Percentiles rank a stretch among this genome's conserved stretches.
Evolutionary conservation across 2,329 filamentous ascomycete genomes (phyloP).

Genomic region (Gaeumannomyces sp.): DNA sequence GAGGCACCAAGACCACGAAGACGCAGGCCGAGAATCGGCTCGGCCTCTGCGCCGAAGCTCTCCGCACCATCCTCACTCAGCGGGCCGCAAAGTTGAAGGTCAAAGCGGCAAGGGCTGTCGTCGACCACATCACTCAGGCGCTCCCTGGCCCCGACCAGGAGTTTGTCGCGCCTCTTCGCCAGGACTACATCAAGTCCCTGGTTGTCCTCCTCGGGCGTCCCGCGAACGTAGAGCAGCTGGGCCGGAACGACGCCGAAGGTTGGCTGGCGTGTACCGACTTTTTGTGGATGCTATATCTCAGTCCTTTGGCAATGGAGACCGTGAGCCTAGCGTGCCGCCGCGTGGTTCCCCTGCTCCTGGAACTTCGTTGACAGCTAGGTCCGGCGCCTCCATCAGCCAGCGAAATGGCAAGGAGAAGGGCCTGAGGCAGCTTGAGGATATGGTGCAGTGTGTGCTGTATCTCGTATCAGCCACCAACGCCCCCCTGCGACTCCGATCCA

Average conservation of each 20-base stretch:
- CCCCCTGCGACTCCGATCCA: constrained; percentile 51
- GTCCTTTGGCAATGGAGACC: constrained; percentile 38
- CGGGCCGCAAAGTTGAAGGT: constrained; percentile 61
- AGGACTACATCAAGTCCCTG: constrained; percentile 75
- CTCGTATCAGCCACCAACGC: constrained; percentile 62
- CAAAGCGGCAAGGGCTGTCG: constrained; percentile 71
- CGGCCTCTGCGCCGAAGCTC: constrained; percentile 59
- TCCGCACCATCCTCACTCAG: constrained; percentile 66
- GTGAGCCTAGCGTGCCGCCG: constrained; percentile 22
- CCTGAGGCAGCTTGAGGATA: constrained; percentile 34
- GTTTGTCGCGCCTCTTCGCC: constrained; percentile 62
- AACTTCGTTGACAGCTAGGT: constrained; percentile 25
- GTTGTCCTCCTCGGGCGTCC: constrained; percentile 63
- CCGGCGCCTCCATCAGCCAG: constrained; percentile 19
- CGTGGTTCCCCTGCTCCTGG: constrained; percentile 38
- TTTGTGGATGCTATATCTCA: constrained; percentile 56
- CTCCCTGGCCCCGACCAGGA: constrained; percentile 56
- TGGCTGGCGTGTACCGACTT: constrained; percentile 70
- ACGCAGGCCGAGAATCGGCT: constrained; percentile 52
- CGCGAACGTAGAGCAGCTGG: constrained; percentile 75
- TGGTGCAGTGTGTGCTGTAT: constrained; percentile 59
- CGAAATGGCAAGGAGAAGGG: constrained; percentile 11
- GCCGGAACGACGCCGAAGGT: constrained; percentile 44
- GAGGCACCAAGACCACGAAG: constrained; percentile 40
- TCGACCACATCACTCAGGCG: constrained; percentile 76